Conservation (phyloP, 192 early-diverging fungal genomes). For the Umbelopsis sp. region DNA sequence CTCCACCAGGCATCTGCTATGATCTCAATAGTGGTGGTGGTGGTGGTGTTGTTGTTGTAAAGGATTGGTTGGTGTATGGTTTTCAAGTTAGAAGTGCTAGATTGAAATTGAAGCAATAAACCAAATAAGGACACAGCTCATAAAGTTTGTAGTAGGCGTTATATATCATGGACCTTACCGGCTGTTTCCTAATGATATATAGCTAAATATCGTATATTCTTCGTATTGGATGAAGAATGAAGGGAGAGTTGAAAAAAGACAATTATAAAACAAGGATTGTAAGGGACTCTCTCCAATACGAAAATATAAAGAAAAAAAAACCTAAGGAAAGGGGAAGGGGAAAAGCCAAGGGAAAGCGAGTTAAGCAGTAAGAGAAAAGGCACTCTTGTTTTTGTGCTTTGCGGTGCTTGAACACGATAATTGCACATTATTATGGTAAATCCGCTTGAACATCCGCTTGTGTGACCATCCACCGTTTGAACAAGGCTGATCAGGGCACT, state of each 20-base stretch:
- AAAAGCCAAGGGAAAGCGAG: not conserved
- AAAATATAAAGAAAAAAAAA: not conserved
- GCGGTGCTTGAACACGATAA: slow-evolving; percentile 2
- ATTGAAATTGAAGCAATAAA: no score
- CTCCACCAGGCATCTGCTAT: slow-evolving; percentile 15
- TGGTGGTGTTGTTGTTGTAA: no score
- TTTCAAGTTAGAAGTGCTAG: no score
- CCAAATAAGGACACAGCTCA: no score
- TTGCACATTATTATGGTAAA: not conserved
- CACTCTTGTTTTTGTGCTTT: not conserved
- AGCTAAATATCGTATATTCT: slow-evolving; percentile 1
- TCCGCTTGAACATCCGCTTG: slow-evolving; percentile 15
- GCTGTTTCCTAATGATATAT: no score
- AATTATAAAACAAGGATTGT: slow-evolving; percentile 24
- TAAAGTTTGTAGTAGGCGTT: no score
- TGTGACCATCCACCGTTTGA: not conserved
- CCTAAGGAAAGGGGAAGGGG: slow-evolving; percentile 13
- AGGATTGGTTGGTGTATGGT: no score
- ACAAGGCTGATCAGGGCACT: no score
- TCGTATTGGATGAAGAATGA: slow-evolving; percentile 16
- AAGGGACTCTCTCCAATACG: slow-evolving; percentile 5
- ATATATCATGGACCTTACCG: no score
- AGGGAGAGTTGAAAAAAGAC: slow-evolving; percentile 12
- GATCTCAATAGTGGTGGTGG: no score
- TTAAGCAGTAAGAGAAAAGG: not conserved